Evolutionary conservation across 140 eudicot species (phyloP).

Genomic region (Oenanthe javanica): DNA sequence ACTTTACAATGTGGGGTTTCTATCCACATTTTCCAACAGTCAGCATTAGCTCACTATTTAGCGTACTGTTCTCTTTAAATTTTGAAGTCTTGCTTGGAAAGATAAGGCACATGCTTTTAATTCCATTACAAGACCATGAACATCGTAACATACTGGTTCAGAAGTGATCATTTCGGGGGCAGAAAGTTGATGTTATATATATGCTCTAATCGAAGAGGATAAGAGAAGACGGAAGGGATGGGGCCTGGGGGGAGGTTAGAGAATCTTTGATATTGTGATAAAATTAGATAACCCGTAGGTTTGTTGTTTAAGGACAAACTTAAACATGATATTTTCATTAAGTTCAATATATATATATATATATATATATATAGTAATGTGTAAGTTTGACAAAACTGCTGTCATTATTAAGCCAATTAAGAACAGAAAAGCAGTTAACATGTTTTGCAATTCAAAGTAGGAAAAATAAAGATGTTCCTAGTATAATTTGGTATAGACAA

Average conservation of each 20-base stretch:
- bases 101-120: background rate
- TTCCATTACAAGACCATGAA: background rate
- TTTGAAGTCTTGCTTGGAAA: background rate
- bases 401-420: background rate
- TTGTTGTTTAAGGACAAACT: background rate
- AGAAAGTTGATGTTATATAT: background rate
- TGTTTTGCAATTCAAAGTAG: background rate
- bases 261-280: too few species aligned
- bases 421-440: too few species aligned
- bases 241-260: too few species aligned
- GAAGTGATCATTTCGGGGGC: background rate
- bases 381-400: background rate
- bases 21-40: too few species aligned
- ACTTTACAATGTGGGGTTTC: too few species aligned
- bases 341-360: background rate
- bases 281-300: too few species aligned
- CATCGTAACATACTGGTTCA: conserved; percentile 1
- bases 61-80: background rate
- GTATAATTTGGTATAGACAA: background rate
- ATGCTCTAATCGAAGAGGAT: background rate
- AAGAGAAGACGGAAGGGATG: background rate
- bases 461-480: background rate
- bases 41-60: background rate
- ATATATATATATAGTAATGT: background rate
- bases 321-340: background rate